A percentile compares a stretch with the other conserved stretches of the same genome.
Evolutionary conservation across 371 early-diverging fungal species (phyloP).

Genomic region (Mortierella polycephala): DNA sequence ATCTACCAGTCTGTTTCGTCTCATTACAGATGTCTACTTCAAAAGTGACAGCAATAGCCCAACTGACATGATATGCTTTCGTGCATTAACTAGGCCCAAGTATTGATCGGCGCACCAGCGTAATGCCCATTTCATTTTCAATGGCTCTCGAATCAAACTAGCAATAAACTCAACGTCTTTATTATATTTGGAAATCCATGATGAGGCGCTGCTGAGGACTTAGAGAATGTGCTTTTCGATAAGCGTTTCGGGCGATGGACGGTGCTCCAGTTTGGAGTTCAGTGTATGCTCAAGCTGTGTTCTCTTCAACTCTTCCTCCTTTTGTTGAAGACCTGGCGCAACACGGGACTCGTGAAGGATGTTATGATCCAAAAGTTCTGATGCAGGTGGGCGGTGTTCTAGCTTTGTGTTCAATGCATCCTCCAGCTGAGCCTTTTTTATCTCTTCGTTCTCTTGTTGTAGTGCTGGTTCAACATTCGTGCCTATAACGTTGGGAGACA

Average conservation of each 20-base stretch:
- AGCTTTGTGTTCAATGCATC: conserved; percentile 12
- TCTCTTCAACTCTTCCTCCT: conserved; percentile 58
- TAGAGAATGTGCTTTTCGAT: conserved; percentile 68
- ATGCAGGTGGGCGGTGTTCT: conserved; percentile 12
- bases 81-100: conserved; percentile 1
- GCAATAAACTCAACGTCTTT: background rate
- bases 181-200: background rate
- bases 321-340: conserved; percentile 64
- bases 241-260: conserved; percentile 68
- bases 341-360: conserved; percentile 53
- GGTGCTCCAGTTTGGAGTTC: conserved; percentile 66
- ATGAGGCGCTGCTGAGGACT: background rate
- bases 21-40: background rate
- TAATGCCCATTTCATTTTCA: background rate
- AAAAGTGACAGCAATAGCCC: background rate
- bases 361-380: conserved; percentile 13
- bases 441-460: conserved; percentile 5
- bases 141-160: background rate
- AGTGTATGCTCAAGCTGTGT: conserved; percentile 65
- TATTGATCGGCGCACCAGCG: conserved; percentile 15
- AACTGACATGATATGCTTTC: background rate
- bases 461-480: conserved; percentile 17
- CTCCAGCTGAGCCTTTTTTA: conserved; percentile 5
- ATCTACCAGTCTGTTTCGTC: conserved; percentile 1
- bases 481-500: background rate